Conservation (phyloP, 306 rosid species). For the Cercis canadensis region DNA sequence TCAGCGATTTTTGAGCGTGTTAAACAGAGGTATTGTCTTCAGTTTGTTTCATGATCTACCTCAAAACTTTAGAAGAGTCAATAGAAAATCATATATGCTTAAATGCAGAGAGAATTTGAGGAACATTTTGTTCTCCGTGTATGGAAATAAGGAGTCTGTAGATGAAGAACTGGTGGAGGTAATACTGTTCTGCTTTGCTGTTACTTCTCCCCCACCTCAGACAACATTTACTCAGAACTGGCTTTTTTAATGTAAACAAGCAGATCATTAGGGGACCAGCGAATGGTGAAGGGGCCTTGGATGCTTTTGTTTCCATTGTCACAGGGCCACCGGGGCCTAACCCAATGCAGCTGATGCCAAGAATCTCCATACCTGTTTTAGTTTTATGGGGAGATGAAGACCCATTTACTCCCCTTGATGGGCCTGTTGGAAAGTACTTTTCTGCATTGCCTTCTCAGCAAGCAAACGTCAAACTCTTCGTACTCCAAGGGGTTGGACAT, state of each 20-base stretch:
- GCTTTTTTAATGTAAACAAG: conserved; percentile 35
- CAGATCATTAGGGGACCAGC: conserved; percentile 89
- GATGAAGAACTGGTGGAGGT: conserved; percentile 92
- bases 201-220: neutral
- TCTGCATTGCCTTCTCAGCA: conserved; percentile 56
- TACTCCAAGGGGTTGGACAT: conserved; percentile 88
- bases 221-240: conserved; percentile 6
- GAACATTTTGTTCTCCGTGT: conserved; percentile 72
- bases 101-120: conserved; percentile 73
- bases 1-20: conserved; percentile 80
- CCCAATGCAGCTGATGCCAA: conserved; percentile 77
- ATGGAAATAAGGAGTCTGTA: conserved; percentile 78
- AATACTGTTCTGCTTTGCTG: conserved; percentile 18
- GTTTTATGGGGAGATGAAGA: conserved; percentile 92
- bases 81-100: conserved; percentile 23
- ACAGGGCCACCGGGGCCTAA: conserved; percentile 95
- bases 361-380: conserved; percentile 67
- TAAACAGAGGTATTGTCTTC: conserved; percentile 63
- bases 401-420: conserved; percentile 92
- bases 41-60: neutral
- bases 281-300: conserved; percentile 71
- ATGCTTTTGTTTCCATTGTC: conserved; percentile 82
- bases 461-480: conserved; percentile 60
- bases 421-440: conserved; percentile 91
- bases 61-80: neutral